These are phyloP conservation scores for Naganishia liquefaciens DNA, from an alignment of 1,284 basidiomycete species.

Conservation along the genomic window DNA sequence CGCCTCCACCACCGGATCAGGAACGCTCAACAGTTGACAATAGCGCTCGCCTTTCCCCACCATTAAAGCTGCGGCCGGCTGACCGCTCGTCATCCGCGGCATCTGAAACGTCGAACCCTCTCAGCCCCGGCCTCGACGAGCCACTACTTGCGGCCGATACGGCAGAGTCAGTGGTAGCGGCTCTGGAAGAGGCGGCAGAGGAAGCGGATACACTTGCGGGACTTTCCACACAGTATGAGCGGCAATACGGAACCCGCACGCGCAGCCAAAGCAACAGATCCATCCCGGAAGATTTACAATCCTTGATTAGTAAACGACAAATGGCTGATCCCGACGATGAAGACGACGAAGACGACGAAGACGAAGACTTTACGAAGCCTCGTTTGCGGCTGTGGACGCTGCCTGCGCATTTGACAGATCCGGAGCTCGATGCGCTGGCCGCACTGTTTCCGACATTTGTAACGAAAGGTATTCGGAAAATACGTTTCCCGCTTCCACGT, in stretches of 20 bases:
- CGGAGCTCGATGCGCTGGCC: constrained; percentile 44
- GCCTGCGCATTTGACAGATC: constrained; percentile 46
- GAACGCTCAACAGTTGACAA: background rate
- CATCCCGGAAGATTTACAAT: constrained; percentile 8
- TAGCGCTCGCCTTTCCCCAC: background rate
- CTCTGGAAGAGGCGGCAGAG: constrained; percentile 33
- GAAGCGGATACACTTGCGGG: constrained; percentile 2
- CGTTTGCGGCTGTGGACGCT: constrained; percentile 49
- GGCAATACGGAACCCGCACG: constrained; percentile 2
- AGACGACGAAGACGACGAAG: constrained; percentile 39
- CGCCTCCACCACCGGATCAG: constrained; percentile 39
- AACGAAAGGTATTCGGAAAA: constrained; percentile 34
- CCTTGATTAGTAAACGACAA: background rate
- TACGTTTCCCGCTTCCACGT: constrained; percentile 41
- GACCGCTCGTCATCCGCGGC: constrained; percentile 10
- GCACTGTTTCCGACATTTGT: constrained; percentile 41
- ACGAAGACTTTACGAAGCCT: constrained; percentile 45
- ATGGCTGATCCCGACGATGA: constrained; percentile 5
- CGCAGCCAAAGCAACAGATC: constrained; percentile 14
- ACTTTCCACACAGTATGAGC: constrained; percentile 5
- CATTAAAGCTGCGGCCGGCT: background rate
- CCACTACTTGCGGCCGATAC: constrained; percentile 30
- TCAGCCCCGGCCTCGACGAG: constrained; percentile 19
- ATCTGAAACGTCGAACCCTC: constrained; percentile 30
- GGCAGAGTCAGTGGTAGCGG: constrained; percentile 22